Percentiles rank a stretch among this genome's conserved stretches.
Evolutionary conservation across 768 basidiomycete species (phyloP).

Genomic region (Tulasnella sp.): DNA sequence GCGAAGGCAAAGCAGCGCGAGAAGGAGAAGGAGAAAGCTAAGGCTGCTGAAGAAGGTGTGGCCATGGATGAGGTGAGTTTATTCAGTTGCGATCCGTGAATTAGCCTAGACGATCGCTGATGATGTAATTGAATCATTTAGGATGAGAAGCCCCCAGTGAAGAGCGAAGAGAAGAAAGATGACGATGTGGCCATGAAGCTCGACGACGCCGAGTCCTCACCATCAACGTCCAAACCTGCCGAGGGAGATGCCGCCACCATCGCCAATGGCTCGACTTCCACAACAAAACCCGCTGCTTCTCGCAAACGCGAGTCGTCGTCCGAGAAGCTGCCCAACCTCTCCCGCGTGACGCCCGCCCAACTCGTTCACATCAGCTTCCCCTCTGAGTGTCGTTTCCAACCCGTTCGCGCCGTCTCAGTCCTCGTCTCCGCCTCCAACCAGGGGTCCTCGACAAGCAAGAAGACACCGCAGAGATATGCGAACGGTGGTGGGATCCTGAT

Average conservation of each 20-base stretch:
- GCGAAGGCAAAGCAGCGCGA: slow-evolving; percentile 94
- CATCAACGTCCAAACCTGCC: slow-evolving; percentile 18
- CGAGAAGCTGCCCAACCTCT: slow-evolving; percentile 75
- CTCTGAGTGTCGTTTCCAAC: slow-evolving; percentile 66
- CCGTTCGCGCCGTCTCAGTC: slow-evolving; percentile 65
- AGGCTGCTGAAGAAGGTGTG: slow-evolving; percentile 72
- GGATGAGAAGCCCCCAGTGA: slow-evolving; percentile 45
- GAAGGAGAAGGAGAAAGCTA: slow-evolving; percentile 54
- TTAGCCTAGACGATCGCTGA: not conserved
- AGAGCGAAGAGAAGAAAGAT: slow-evolving; percentile 39
- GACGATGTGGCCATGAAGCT: slow-evolving; percentile 72
- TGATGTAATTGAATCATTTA: slow-evolving; percentile 20
- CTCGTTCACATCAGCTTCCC: slow-evolving; percentile 78
- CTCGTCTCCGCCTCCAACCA: slow-evolving; percentile 4
- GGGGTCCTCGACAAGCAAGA: not conserved
- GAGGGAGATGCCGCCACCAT: slow-evolving; percentile 28
- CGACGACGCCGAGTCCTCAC: slow-evolving; percentile 35
- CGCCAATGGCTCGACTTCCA: slow-evolving; percentile 25
- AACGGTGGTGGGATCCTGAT: slow-evolving; percentile 85
- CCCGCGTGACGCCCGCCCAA: slow-evolving; percentile 85
- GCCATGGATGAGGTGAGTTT: slow-evolving; percentile 67
- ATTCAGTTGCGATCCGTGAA: not conserved
- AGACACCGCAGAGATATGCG: slow-evolving; percentile 42
- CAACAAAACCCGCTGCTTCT: slow-evolving; percentile 30
- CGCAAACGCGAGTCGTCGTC: slow-evolving; percentile 60